A percentile compares a stretch with the other conserved stretches of the same genome.
These are phyloP conservation scores for Neurospora terricola DNA, from an alignment of 495 filamentous ascomycete genomes.

Conservation along the genomic window DNA sequence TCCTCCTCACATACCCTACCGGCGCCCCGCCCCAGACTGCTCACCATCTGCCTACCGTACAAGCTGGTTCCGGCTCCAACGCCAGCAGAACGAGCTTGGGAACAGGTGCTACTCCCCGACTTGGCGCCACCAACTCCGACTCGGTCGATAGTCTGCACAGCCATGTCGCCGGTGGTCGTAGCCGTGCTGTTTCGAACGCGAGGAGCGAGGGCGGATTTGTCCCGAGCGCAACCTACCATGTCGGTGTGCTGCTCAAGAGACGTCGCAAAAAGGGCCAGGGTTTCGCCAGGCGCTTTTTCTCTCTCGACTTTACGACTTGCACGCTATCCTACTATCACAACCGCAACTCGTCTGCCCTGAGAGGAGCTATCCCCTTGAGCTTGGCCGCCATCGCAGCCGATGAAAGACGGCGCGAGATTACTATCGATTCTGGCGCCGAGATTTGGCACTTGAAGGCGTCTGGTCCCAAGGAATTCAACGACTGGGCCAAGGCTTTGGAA, in stretches of 20 bases:
- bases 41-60: slow-evolving; percentile 51
- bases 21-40: slow-evolving; percentile 70
- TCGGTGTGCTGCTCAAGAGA: slow-evolving; percentile 77
- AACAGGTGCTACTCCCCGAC: slow-evolving; percentile 26
- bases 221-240: slow-evolving; percentile 46
- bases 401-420: slow-evolving; percentile 79
- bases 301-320: slow-evolving; percentile 80
- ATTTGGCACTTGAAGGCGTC: slow-evolving; percentile 90
- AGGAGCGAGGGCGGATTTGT: slow-evolving; percentile 20
- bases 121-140: slow-evolving; percentile 32
- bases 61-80: slow-evolving; percentile 31
- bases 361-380: slow-evolving; percentile 85
- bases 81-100: slow-evolving; percentile 42
- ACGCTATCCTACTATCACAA: slow-evolving; percentile 95
- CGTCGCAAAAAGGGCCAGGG: slow-evolving; percentile 88
- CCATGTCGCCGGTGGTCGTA: slow-evolving; percentile 19
- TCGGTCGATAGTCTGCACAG: slow-evolving; percentile 50
- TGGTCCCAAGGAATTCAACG: slow-evolving; percentile 71
- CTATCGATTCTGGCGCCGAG: slow-evolving; percentile 92
- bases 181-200: slow-evolving; percentile 20
- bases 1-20: slow-evolving; percentile 86
- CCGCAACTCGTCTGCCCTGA: slow-evolving; percentile 76
- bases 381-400: slow-evolving; percentile 85
- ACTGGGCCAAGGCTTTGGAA: slow-evolving; percentile 81
- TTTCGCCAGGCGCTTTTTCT: slow-evolving; percentile 88